These are phyloP conservation scores for Paxillus rubicundulus DNA, from an alignment of 768 basidiomycete genomes.

Conservation along the genomic window DNA sequence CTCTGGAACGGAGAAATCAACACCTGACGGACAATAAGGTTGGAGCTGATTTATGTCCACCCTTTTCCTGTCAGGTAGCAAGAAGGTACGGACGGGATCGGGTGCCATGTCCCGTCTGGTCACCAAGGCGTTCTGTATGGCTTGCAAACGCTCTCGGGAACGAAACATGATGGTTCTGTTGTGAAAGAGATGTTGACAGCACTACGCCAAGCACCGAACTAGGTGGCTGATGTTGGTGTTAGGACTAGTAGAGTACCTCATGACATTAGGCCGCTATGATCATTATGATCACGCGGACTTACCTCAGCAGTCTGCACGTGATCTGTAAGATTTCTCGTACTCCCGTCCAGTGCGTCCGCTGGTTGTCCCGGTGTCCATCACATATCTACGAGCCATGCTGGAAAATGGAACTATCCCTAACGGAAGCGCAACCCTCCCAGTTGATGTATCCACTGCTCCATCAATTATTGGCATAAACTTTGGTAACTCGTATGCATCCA, in stretches of 20 bases:
- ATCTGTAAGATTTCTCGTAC: neutral
- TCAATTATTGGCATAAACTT: conserved; percentile 93
- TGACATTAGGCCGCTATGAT: too few relatives aligned
- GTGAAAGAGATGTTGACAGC: neutral
- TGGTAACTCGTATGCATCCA: conserved; percentile 92
- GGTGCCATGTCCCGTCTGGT: neutral
- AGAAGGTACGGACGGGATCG: neutral
- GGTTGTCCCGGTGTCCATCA: neutral
- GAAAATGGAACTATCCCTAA: conserved; percentile 44
- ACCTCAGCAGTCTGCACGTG: neutral
- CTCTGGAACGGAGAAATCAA: neutral
- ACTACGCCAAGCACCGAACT: too few relatives aligned
- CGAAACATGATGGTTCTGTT: conserved; percentile 3
- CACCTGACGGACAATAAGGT: neutral
- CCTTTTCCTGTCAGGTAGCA: conserved; percentile 18
- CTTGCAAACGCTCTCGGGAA: conserved; percentile 4
- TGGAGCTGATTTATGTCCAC: neutral
- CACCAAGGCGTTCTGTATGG: conserved; percentile 12
- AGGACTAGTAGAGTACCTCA: too few relatives aligned
- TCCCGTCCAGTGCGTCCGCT: neutral
- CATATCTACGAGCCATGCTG: conserved; percentile 33
- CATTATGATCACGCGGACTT: too few relatives aligned
- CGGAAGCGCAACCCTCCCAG: conserved; percentile 47
- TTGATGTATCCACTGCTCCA: conserved; percentile 42
- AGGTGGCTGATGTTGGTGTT: neutral